These are phyloP conservation scores for Cochlearia excelsa DNA, from an alignment of 345 rosid species.

Conservation along the genomic window DNA sequence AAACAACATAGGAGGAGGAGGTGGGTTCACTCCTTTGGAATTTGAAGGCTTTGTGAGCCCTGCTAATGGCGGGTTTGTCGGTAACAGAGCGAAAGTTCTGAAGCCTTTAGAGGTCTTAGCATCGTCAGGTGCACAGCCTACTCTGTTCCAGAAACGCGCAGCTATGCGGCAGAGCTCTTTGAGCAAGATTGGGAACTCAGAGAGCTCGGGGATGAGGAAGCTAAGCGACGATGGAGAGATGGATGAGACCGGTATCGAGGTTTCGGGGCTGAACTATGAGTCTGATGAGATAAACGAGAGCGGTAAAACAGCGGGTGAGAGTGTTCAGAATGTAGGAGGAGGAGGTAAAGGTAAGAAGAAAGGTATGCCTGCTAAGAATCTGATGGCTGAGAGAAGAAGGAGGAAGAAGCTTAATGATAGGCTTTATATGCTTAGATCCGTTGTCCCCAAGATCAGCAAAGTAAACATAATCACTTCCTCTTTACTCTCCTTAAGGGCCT, in stretches of 20 bases:
- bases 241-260: slow-evolving; percentile 53
- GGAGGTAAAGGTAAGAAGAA: slow-evolving; percentile 73
- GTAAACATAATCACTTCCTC: slow-evolving; percentile 38
- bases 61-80: slow-evolving; percentile 33
- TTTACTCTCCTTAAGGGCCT: slow-evolving; percentile 2
- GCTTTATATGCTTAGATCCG: slow-evolving; percentile 96
- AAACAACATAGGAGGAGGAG: slow-evolving; percentile 29
- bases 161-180: slow-evolving; percentile 52
- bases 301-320: slow-evolving; percentile 43
- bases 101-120: slow-evolving; percentile 62
- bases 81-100: slow-evolving; percentile 44
- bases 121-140: slow-evolving; percentile 54
- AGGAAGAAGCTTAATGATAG: slow-evolving; percentile 98
- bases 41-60: slow-evolving; percentile 57
- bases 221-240: slow-evolving; percentile 44
- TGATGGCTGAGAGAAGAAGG: slow-evolving; percentile 95
- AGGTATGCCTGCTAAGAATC: slow-evolving; percentile 90
- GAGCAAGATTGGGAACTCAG: slow-evolving; percentile 53
- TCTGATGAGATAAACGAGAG: slow-evolving; percentile 59
- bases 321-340: slow-evolving; percentile 46
- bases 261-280: slow-evolving; percentile 73
- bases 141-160: slow-evolving; percentile 82
- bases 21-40: slow-evolving; percentile 39
- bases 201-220: slow-evolving; percentile 45
- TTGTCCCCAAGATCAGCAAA: slow-evolving; percentile 98